Percentiles rank a stretch among this genome's conserved stretches.
Evolutionary conservation across 305 asterid genomes (phyloP).

Genomic region (Fraxinus paxiana): DNA sequence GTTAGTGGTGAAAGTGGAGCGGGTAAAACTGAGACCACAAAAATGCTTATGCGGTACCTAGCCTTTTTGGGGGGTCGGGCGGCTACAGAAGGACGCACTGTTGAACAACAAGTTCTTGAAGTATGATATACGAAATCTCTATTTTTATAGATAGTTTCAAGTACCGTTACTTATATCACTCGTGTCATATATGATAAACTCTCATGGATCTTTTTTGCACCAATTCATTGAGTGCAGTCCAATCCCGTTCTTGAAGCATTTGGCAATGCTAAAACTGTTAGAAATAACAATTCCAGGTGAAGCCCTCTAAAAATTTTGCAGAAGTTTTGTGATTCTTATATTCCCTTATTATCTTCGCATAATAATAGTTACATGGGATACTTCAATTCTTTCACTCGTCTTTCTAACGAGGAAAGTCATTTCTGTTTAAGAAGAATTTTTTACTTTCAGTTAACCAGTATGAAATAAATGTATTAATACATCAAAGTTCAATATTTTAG

Average conservation of each 20-base stretch:
- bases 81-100: constrained; percentile 96
- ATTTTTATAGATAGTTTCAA: constrained; percentile 21
- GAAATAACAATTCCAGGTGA: constrained; percentile 98
- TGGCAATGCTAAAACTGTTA: constrained; percentile 95
- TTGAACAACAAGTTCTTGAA: constrained; percentile 99
- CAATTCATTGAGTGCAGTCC: constrained; percentile 60
- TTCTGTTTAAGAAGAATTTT: constrained; percentile 13
- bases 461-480: constrained; percentile 13
- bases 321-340: constrained; percentile 24
- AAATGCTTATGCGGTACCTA: constrained; percentile 94
- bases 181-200: constrained; percentile 22
- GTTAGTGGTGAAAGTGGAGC: constrained; percentile 99
- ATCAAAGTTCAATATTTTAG: constrained; percentile 17
- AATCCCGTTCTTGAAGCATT: constrained; percentile 99
- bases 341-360: constrained; percentile 7
- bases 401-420: constrained; percentile 4
- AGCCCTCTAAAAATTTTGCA: constrained; percentile 32
- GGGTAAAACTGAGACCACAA: constrained; percentile 97
- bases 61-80: constrained; percentile 95
- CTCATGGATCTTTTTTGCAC: constrained; percentile 29
- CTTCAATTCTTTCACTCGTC: constrained; percentile 14
- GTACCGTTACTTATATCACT: constrained; percentile 16
- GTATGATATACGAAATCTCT: constrained; percentile 47
- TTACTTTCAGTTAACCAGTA: constrained; percentile 11
- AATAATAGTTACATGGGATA: constrained; percentile 9